Conservation (phyloP, 257 asterid genomes). For the Nicotiana knightiana region DNA sequence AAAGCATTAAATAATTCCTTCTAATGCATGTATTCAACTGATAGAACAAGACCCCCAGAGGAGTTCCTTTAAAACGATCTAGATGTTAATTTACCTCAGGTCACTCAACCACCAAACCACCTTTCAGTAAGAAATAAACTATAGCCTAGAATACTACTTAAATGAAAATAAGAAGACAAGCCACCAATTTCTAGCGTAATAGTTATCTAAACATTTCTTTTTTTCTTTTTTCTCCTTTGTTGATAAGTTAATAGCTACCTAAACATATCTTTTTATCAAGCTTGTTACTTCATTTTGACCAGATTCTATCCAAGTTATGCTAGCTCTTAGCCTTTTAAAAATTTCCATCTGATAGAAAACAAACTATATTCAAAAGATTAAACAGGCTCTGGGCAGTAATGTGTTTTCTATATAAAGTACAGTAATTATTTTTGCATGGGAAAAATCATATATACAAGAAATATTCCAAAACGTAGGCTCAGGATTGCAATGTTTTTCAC, state of each 20-base stretch:
- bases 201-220: background rate
- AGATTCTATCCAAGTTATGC: constrained; percentile 1
- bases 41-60: background rate
- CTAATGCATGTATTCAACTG: background rate
- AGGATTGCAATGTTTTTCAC: background rate
- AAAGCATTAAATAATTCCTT: background rate
- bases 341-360: background rate
- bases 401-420: background rate
- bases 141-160: background rate
- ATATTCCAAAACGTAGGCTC: background rate
- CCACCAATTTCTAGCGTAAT: background rate
- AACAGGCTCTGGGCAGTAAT: background rate
- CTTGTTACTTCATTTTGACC: background rate
- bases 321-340: background rate
- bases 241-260: background rate
- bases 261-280: background rate
- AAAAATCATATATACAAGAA: background rate
- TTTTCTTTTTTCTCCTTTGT: background rate
- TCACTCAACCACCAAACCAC: background rate
- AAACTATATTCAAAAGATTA: background rate
- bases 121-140: background rate
- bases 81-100: background rate
- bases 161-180: background rate
- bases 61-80: background rate
- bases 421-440: background rate